Evolutionary conservation across 768 basidiomycete species (phyloP).

Genomic region (Mycena filopes): DNA sequence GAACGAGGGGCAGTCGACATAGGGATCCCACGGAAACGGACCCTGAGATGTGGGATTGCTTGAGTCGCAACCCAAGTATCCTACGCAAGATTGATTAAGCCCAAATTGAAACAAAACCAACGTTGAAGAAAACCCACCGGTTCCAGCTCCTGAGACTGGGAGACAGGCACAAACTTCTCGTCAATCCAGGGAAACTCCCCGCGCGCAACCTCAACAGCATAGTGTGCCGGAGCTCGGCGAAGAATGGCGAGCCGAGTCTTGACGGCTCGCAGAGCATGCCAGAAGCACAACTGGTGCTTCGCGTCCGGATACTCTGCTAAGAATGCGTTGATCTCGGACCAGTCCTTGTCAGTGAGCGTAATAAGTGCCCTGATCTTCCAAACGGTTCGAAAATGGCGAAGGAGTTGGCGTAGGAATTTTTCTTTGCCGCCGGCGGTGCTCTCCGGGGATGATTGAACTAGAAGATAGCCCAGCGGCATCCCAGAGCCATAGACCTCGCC

Average conservation of each 20-base stretch:
- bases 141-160: slow-evolving; percentile 28
- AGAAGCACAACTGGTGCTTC: slow-evolving; percentile 53
- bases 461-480: slow-evolving; percentile 45
- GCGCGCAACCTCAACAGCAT: slow-evolving; percentile 39
- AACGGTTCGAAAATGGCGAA: slow-evolving; percentile 34
- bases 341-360: slow-evolving; percentile 5
- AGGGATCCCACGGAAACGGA: neutral
- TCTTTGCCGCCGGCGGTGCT: slow-evolving; percentile 36
- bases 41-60: neutral
- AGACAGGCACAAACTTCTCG: slow-evolving; percentile 36
- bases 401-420: slow-evolving; percentile 37
- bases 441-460: slow-evolving; percentile 33
- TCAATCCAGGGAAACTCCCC: slow-evolving; percentile 42
- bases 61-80: slow-evolving; percentile 16
- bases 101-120: too few species aligned
- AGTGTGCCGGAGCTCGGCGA: slow-evolving; percentile 37
- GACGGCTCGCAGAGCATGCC: slow-evolving; percentile 45
- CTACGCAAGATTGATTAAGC: neutral
- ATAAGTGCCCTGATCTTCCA: slow-evolving; percentile 35
- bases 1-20: neutral
- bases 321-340: slow-evolving; percentile 47
- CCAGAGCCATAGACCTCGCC: slow-evolving; percentile 47
- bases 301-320: slow-evolving; percentile 37
- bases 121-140: neutral
- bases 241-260: slow-evolving; percentile 43